These are phyloP conservation scores for Heterobasidion occidentale DNA, from an alignment of 1,284 basidiomycete genomes.

Conservation along the genomic window DNA sequence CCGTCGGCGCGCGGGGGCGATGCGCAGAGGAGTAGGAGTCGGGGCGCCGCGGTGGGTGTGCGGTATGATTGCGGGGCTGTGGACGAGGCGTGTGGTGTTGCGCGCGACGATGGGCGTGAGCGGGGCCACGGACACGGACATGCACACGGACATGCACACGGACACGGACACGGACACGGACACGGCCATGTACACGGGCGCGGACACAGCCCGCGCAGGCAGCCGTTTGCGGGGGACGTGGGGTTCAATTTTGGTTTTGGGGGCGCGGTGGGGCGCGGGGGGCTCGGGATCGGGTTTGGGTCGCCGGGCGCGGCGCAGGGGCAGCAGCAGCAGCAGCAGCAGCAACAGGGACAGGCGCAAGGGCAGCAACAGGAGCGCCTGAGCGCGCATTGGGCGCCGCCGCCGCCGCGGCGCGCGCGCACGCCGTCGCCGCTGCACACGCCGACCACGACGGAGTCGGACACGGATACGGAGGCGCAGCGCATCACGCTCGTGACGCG, in stretches of 20 bases:
- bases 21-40: background rate
- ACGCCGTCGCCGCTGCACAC: too few species aligned
- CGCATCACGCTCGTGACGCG: slow-evolving; percentile 5
- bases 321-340: background rate
- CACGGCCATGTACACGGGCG: too few species aligned
- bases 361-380: background rate
- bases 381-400: too few species aligned
- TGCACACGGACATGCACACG: background rate
- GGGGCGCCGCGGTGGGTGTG: background rate
- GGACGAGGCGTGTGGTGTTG: background rate
- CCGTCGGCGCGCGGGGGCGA: background rate
- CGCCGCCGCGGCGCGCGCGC: too few species aligned
- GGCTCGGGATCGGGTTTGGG: background rate
- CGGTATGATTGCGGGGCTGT: background rate
- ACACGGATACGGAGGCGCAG: slow-evolving; percentile 7
- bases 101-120: background rate
- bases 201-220: background rate
- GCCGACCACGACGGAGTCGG: slow-evolving; percentile 1
- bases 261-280: background rate
- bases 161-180: background rate
- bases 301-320: background rate
- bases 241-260: background rate
- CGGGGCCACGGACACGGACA: too few species aligned
- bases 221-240: background rate
- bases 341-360: background rate